A percentile compares a stretch with the other conserved stretches of the same genome.
Conservation (phyloP, 202 grass and related monocot genomes). For the Setaria viridis region DNA sequence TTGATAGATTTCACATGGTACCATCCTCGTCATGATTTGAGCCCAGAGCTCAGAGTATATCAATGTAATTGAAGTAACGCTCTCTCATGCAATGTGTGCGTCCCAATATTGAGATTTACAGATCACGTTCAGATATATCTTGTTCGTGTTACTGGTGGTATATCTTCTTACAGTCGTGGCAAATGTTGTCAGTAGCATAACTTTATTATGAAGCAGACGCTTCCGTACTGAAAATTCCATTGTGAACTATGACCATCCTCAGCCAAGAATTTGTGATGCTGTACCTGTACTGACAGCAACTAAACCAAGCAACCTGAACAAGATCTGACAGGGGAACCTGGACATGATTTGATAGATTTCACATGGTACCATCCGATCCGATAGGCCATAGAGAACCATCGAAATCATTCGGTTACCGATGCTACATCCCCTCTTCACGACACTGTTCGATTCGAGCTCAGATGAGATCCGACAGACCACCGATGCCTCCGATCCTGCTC, state of each 20-base stretch:
- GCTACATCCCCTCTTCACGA: neutral
- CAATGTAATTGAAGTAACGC: constrained; percentile 16
- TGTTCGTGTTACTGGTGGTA: neutral
- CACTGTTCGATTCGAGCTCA: neutral
- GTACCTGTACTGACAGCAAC: neutral
- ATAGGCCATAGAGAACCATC: neutral
- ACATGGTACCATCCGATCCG: neutral
- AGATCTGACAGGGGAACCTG: neutral
- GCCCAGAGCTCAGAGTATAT: neutral
- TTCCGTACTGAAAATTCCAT: neutral
- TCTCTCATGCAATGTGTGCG: neutral
- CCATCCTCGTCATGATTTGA: neutral
- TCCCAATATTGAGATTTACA: neutral
- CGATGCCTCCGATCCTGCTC: neutral
- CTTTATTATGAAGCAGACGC: no score
- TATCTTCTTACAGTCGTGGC: neutral
- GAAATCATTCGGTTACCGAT: constrained; percentile 9
- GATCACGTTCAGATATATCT: neutral
- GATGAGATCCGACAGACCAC: neutral
- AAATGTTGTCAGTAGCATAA: neutral
- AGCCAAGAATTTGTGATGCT: neutral
- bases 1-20: constrained; percentile 16
- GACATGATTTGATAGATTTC: constrained; percentile 15
- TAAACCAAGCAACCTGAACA: neutral
- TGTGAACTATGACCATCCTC: neutral